Conservation (phyloP, 805 yeast genomes). For the Yamadazyma kitorensis region DNA sequence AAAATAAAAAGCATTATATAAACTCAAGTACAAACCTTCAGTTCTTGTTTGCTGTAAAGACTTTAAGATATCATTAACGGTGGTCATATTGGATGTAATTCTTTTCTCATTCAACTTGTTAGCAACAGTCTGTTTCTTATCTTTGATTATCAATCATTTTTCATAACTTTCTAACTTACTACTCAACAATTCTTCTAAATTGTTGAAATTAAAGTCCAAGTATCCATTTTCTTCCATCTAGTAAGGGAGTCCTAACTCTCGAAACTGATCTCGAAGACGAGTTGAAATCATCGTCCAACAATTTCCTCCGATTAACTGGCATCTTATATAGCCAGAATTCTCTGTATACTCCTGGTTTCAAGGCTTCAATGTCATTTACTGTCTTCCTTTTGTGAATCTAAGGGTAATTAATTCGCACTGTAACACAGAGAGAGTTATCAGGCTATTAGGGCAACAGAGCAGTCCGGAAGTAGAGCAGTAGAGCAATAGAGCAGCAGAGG, state of each 20-base stretch:
- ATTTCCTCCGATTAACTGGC: too few species aligned
- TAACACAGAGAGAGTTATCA: too few species aligned
- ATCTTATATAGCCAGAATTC: too few species aligned
- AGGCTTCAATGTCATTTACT: too few species aligned
- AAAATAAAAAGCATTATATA: too few species aligned
- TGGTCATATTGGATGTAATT: conserved; percentile 33
- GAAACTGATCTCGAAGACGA: conserved; percentile 32
- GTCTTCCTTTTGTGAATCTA: too few species aligned
- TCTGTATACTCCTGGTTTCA: too few species aligned
- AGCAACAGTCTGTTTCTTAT: conserved; percentile 26
- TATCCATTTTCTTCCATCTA: conserved; percentile 36
- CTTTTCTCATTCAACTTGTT: conserved; percentile 30
- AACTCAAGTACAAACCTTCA: too few species aligned
- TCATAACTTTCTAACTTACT: conserved; percentile 31
- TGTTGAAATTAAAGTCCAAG: conserved; percentile 31
- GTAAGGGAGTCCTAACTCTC: conserved; percentile 32
- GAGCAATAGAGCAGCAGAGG: too few species aligned
- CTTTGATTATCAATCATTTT: conserved; percentile 16
- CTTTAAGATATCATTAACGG: conserved; percentile 44
- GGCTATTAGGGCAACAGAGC: too few species aligned
- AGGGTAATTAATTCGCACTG: too few species aligned
- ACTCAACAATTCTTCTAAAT: conserved; percentile 33
- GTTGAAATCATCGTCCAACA: conserved; percentile 18
- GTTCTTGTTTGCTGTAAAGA: conserved; percentile 42
- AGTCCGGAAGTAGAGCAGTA: too few species aligned